phyloP scores from a whole-genome alignment of 1,284 basidiomycete species.

The Exobasidium rhododendri region DNA sequence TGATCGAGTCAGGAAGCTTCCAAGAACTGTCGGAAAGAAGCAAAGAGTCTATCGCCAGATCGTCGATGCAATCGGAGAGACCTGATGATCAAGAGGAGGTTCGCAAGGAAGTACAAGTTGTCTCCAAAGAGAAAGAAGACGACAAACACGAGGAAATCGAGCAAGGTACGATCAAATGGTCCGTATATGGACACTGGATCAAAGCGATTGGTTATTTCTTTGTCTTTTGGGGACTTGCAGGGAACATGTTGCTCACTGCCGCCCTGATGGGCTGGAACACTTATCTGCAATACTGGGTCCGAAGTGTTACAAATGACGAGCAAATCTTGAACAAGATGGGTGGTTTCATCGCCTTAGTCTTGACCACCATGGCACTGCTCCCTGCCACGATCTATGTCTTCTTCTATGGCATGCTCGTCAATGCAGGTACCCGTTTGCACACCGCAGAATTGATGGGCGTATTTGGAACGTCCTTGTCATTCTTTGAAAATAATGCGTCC shows the following conservation, averaged over 20 bases:
- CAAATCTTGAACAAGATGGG: constrained; percentile 11
- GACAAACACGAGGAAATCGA: constrained; percentile 26
- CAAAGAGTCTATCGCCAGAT: constrained; percentile 31
- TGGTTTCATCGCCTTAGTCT: constrained; percentile 1
- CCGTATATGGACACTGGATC: constrained; percentile 21
- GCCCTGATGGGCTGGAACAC: background rate
- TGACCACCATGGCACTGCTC: background rate
- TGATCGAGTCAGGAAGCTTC: constrained; percentile 30
- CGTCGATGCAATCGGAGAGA: constrained; percentile 25
- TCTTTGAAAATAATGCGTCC: constrained; percentile 28
- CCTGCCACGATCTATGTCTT: constrained; percentile 18
- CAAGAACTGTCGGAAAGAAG: constrained; percentile 32
- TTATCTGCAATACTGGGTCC: constrained; percentile 24
- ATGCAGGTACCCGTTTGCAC: constrained; percentile 27
- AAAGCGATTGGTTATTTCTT: constrained; percentile 12
- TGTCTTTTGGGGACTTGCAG: background rate
- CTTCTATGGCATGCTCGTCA: constrained; percentile 9
- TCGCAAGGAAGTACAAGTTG: constrained; percentile 3
- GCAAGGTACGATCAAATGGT: constrained; percentile 25
- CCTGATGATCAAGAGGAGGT: constrained; percentile 10
- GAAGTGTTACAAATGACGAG: background rate
- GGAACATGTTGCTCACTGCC: background rate
- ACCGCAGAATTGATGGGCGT: constrained; percentile 23
- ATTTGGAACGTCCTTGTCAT: constrained; percentile 25
- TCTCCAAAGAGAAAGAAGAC: constrained; percentile 14